Percentiles rank a stretch among this genome's conserved stretches.
Evolutionary conservation across 2,329 filamentous ascomycete genomes (phyloP).

Genomic region (Aaosphaeria pasadenensis): DNA sequence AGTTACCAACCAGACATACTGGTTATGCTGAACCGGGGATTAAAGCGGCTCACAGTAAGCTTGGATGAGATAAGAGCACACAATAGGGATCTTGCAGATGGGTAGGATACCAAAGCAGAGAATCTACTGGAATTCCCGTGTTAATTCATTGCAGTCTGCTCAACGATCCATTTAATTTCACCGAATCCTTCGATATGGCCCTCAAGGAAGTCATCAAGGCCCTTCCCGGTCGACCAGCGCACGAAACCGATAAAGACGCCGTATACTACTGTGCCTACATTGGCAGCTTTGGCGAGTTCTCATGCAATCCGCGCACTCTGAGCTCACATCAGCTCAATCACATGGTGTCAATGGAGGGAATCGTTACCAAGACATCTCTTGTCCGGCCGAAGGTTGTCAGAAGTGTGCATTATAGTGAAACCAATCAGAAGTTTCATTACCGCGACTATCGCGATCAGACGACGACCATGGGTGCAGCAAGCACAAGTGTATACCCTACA

Average conservation of each 20-base stretch:
- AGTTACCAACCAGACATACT: constrained; percentile 92
- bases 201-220: constrained; percentile 85
- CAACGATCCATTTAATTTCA: constrained; percentile 82
- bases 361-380: constrained; percentile 92
- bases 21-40: constrained; percentile 63
- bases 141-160: constrained; percentile 58
- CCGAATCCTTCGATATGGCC: constrained; percentile 82
- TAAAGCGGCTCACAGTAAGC: constrained; percentile 57
- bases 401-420: constrained; percentile 95
- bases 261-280: constrained; percentile 95
- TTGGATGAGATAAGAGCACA: constrained; percentile 91
- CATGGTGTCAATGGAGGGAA: constrained; percentile 96
- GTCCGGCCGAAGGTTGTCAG: constrained; percentile 97
- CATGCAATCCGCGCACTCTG: constrained; percentile 91
- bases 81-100: constrained; percentile 75
- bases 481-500: constrained; percentile 88
- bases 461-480: constrained; percentile 85
- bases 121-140: too few species aligned
- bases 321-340: constrained; percentile 87
- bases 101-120: constrained; percentile 33
- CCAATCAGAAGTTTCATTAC: constrained; percentile 79
- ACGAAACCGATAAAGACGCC: constrained; percentile 73
- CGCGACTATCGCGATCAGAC: constrained; percentile 94
- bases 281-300: constrained; percentile 90
- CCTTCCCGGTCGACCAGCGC: constrained; percentile 69